Base-by-base conservation (phyloP, 805 yeast genomes). In the Cyberlindnera samutprakarnensis region DNA sequence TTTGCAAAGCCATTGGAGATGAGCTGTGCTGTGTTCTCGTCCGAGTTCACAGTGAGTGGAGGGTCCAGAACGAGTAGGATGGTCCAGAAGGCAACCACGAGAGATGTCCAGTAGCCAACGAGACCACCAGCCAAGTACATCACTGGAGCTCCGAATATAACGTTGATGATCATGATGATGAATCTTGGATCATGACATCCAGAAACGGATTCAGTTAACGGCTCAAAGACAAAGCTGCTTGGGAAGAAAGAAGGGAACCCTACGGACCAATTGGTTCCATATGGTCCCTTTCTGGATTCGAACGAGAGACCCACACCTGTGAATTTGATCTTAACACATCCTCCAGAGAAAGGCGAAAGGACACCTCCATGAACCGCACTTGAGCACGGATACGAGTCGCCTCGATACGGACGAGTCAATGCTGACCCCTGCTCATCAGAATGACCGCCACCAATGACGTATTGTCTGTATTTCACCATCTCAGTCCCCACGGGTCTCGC, bases 341-440 rank as follows among this genome's bases (percentile, higher is more conserved):
- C 96, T 2, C 97, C 97, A 36, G 60, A 61, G 18, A 66, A 48
- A 11, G 90, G 78, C 0, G 92, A 78, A 1, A 87, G 59, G 0
- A 78, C 54, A 2, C 96, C 96, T 2, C 88, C 76, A 55, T 88
- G 96, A 4, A 83, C 72, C 0, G 92, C 96, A 3, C 96, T 81
- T 0, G 87, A 90, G 53, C 97, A 88, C 0, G 90, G 78, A 46
- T 66, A 87, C 1, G 95, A 84, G 57, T 88, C 97, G 0, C 85
- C 88, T 41, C 97, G 64, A 50, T 86, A 88, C 1, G 88, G 87
- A 17, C 58, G 45, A 0, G 84, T 61, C 7, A 77, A 38, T 1
- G 36, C 25, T 2, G 47, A 56, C 12, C 42, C 40, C 9, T 28
- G 28, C 4, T 47, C 42, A 14, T 47, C 49, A 11, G 28, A 11